phyloP scores from a whole-genome alignment of 1,139 yeast species.

The Candida buenavistaensis region DNA sequence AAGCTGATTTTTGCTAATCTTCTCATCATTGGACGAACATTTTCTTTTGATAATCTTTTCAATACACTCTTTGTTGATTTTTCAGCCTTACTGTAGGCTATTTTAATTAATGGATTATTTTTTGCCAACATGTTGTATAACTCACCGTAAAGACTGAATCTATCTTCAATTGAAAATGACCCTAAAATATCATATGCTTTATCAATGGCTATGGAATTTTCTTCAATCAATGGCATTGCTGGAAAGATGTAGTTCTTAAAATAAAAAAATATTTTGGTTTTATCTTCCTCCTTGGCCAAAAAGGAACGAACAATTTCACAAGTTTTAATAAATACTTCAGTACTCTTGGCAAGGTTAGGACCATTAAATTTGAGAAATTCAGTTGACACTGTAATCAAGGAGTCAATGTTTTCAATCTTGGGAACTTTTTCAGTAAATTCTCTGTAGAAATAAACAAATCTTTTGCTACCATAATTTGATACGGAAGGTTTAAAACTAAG shows the following conservation, averaged over 20 bases:
- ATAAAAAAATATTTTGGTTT: conserved; percentile 58
- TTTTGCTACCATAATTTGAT: conserved; percentile 28
- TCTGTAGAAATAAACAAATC: conserved; percentile 48
- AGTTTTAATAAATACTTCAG: conserved; percentile 54
- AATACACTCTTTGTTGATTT: conserved; percentile 79
- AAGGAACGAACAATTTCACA: conserved; percentile 57
- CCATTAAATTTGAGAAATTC: conserved; percentile 58
- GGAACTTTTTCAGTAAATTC: conserved; percentile 52
- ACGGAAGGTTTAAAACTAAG: conserved; percentile 35
- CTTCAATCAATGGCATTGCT: conserved; percentile 57
- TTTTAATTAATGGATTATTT: conserved; percentile 56
- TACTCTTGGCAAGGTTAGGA: conserved; percentile 51
- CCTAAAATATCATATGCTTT: conserved; percentile 59
- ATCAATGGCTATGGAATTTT: conserved; percentile 63
- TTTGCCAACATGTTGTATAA: conserved; percentile 59
- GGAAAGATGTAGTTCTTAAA: conserved; percentile 71
- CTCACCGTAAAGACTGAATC: conserved; percentile 86
- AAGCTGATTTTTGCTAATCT: conserved; percentile 74
- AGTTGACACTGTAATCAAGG: conserved; percentile 46
- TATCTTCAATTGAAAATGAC: conserved; percentile 56
- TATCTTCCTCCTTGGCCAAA: conserved; percentile 22
- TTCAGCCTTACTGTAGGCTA: conserved; percentile 70
- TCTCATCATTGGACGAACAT: conserved; percentile 75
- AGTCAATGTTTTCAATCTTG: conserved; percentile 35
- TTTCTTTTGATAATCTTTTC: conserved; percentile 85